Evolutionary conservation across 257 asterid genomes (phyloP).

Genomic region (Nicotiana noctiflora): DNA sequence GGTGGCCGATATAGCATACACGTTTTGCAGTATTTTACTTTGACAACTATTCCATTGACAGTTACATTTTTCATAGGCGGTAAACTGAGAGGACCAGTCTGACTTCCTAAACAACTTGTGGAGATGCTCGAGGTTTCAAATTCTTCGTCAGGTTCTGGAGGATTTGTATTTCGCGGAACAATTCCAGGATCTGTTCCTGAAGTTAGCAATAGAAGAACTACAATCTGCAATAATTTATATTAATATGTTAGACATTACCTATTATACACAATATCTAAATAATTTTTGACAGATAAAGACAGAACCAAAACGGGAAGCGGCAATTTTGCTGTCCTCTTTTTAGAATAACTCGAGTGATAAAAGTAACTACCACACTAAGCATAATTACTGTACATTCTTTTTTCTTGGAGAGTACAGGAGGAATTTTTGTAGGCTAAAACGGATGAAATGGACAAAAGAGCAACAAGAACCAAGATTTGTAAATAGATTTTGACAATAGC

Average conservation of each 20-base stretch:
- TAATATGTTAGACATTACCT: slow-evolving; percentile 4
- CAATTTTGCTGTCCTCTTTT: background rate
- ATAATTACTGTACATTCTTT: background rate
- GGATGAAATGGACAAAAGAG: too few species aligned
- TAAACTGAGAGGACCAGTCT: slow-evolving; percentile 11
- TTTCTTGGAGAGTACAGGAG: background rate
- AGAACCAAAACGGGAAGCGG: background rate
- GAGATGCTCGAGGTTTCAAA: slow-evolving; percentile 14
- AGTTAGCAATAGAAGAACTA: slow-evolving; percentile 12
- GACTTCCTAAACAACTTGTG: slow-evolving; percentile 17
- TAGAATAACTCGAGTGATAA: background rate
- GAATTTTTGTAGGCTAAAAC: background rate
- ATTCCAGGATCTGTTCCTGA: slow-evolving; percentile 17
- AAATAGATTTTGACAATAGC: background rate
- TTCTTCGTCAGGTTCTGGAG: slow-evolving; percentile 13
- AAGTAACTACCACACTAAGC: background rate
- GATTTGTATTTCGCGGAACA: slow-evolving; percentile 15
- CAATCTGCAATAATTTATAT: slow-evolving; percentile 9
- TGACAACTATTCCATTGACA: slow-evolving; percentile 56
- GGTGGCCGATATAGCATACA: slow-evolving; percentile 87
- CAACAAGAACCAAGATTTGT: background rate
- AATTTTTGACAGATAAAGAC: background rate
- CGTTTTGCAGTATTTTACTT: slow-evolving; percentile 71
- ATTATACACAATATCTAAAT: background rate
- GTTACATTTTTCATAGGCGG: slow-evolving; percentile 51